Evolutionary conservation across 495 filamentous ascomycete genomes (phyloP), one percentile per base, ranked within the genome.

Genomic region (Lophiotrema nucula): DNA sequence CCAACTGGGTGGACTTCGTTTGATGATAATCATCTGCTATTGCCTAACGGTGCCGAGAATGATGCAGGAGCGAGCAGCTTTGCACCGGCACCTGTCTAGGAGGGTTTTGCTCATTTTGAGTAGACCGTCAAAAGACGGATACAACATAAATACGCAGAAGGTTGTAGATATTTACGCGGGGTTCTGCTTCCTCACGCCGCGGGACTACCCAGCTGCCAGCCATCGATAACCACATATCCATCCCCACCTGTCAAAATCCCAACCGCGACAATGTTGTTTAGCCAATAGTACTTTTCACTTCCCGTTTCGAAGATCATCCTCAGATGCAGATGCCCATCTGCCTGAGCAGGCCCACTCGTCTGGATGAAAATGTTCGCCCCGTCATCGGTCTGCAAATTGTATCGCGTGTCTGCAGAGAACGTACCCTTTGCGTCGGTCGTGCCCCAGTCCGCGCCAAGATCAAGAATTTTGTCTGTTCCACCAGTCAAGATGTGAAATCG

Each of bases 241-340:
- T n/a, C 18, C 19, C 41, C 41, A n/a, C 8, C 15, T 16, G 8
- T 44, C 19, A 44, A 22, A 6, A 44, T 16, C 19, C 41, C 41
- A 6, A 44, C 41, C 18, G 41, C 41, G 8, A 63, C 47, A 44
- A 64, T 37, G 19, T 60, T 60, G 27, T 64, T 64, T 24, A 64
- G 35, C 60, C 60, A 64, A 28, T 64, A 64, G 25, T 64, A 64
- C 16, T 60, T 42, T 39, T 64, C 57, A 39, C 58, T 53, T 1
- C 60, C 60, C 13, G 60, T 64, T 41, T 64, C 60, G 24, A 64
- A 60, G 3, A 64, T 35, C 16, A 33, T 42, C 38, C 60, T 26
- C 24, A 64, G 28, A 60, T 64, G 60, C 37, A 64, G 56, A 26
- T 38, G 25, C 2, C 60, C 60, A 31, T 41, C 28, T n/a, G 46